Base-by-base conservation (phyloP, 495 filamentous ascomycete genomes). In the Penicillium crystallinum region DNA sequence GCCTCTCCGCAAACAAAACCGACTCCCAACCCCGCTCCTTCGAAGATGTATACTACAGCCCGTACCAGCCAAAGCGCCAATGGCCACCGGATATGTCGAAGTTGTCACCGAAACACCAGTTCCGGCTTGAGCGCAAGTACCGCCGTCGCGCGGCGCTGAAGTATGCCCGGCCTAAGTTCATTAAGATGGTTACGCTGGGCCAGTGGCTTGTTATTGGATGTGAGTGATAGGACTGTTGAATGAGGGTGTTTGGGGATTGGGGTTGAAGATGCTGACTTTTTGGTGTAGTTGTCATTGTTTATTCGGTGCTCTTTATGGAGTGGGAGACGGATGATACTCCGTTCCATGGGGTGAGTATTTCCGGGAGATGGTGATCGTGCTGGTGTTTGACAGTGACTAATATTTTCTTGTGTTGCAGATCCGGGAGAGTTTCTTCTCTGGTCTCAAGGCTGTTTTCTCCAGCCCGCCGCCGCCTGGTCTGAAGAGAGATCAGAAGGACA, bases 71-170 rank as follows among this genome's bases (percentile, higher is more conserved):
- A n/a, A 89, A 91, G 67, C 86, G 85, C 53, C 69, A 81, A 67
- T 99, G 95, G 95, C 93, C 93, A 18, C 93, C 93, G 2, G 90
- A 97, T 67, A 90, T 97, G 76, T 72, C 73, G 43, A 85, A 88
- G 62, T 80, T 99, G 43, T 82, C 84, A 4, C 69, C 74, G 14
- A 90, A 87, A 64, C 85, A 97, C 58, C 87, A 97, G 65, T 93
- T 97, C 70, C 81, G 84, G 5, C 68, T 74, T 22, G 72, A 76
- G 50, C 68, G 84, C 49, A 80, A 83, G 53, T 89, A 87, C 67
- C 84, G 86, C 53, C 76, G 87, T 30, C 77, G 86, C 52, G 64
- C 83, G 35, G 76, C 76, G 64, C 78, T 96, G 54, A 90, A 89
- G 58, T 89, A 81, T 63, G 79, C 80, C 10, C 77, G 88, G 31